Evolutionary conservation across 2,329 filamentous ascomycete species (phyloP), one percentile per base, ranked within the genome.

Genomic region (Epichloe hybrida): DNA sequence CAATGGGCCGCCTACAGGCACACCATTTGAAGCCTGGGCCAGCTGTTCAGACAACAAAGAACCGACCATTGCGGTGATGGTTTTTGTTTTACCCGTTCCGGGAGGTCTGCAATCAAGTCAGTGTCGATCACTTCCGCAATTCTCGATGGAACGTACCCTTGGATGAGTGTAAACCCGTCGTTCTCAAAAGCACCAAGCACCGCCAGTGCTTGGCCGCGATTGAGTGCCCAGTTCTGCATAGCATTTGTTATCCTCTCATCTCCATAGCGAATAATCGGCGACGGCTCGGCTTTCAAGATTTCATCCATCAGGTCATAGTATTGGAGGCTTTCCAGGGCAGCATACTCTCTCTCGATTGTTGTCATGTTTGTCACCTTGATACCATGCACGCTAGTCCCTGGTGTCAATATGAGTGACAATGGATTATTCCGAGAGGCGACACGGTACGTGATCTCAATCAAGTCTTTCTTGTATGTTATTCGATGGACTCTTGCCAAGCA

Each of bases 31-130:
- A 5, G 56, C 53, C 51, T 64, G 69, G 55, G 59, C 67, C 53
- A 61, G 62, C 58, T 65, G 66, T 53, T 67, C 69, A 12, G 54
- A 66, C n/a, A 60, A 58, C 15, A 98, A 73, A 38, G 88, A 87
- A 37, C 93, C 93, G 23, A 97, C 90, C 74, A 98, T 94, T 35
- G 91, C 93, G 51, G 95, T 80, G 54, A 98, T 98, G 0, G 93
- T 98, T 66, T 98, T 98, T 0, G 93, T 98, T 71, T 98, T 98
- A 62, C 91, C 93, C 4, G 93, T 96, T 66, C 93, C 93, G 1
- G 93, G 93, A 48, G 93, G 93, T 50, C 88, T 84, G 51, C 40
- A 50, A 5, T 23, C 46, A 58, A 56, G 64, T 68, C 64, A 70
- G 64, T 53, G 49, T 55, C 54, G 38, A 23, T 31, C 38, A 11